Conservation (phyloP, 2,329 filamentous ascomycete species). For the Pseudopyrenochaeta lycopersici region DNA sequence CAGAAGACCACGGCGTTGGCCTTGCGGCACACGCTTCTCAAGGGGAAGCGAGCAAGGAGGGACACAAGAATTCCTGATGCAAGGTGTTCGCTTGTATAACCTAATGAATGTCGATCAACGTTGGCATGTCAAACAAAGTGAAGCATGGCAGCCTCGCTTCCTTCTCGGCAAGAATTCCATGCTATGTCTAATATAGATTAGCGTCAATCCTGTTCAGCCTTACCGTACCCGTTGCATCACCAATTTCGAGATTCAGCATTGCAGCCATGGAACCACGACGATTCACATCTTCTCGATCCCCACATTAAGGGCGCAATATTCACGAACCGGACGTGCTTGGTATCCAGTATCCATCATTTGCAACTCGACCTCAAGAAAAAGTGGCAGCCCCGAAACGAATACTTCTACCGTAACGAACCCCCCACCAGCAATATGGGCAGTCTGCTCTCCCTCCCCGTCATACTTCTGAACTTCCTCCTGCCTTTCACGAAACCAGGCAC, state of each 20-base stretch:
- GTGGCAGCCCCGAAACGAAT: neutral
- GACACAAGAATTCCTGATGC: too few relatives aligned
- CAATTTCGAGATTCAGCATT: constrained; percentile 4
- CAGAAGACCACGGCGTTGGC: too few relatives aligned
- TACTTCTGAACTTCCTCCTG: constrained; percentile 54
- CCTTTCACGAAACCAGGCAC: constrained; percentile 59
- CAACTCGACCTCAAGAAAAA: too few relatives aligned
- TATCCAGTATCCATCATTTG: too few relatives aligned
- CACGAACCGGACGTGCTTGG: too few relatives aligned
- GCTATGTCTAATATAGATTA: constrained; percentile 6
- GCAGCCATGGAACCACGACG: neutral
- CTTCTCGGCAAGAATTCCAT: neutral
- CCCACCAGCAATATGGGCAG: constrained; percentile 34
- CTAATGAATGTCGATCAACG: neutral
- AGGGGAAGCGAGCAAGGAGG: too few relatives aligned
- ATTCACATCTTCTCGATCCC: neutral
- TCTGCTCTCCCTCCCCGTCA: constrained; percentile 36
- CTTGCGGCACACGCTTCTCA: too few relatives aligned
- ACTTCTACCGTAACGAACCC: neutral
- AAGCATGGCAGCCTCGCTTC: neutral
- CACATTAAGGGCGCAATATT: too few relatives aligned
- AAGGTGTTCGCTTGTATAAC: neutral
- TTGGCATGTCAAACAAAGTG: neutral
- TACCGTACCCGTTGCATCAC: constrained; percentile 18
- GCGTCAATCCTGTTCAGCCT: constrained; percentile 9